Base-by-base conservation (phyloP, 2,329 filamentous ascomycete genomes). In the Lecanoromycetidae sp. region DNA sequence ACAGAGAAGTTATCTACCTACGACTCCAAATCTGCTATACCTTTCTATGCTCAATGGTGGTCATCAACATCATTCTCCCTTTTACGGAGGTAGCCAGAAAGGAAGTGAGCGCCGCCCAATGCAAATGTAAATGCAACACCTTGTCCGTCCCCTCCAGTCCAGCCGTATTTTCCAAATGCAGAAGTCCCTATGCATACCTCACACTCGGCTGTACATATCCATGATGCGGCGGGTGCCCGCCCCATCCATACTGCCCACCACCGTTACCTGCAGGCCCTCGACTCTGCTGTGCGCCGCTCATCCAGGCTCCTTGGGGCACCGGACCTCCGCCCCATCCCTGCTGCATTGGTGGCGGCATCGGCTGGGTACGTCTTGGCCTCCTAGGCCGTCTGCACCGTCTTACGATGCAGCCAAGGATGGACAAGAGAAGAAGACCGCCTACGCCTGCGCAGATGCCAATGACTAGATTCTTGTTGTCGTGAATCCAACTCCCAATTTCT, bases 391-490 rank as follows among this genome's bases (percentile, higher is more conserved):
- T 67, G 56, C 71, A 78, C 36, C 74, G 74, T 56, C 71, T 72
- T 50, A 72, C 66, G 57, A 80, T 72, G 65, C 87, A 94, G 59
- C 74, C 74, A 9, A 81, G 55, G 42, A 95, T 67, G 27, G 74
- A 71, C 37, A 94, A 61, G 15, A 93, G 59, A 5, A 94, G 57
- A 5, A 95, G 69, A 5, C 75, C 77, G 39, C 87, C 90, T 13
- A 94, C 70, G 9, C 79, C 82, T 38, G 71, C 70, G 4, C 75
- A 77, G 9, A 96, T 69, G 20, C 84, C 87, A 54, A 96, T 94
- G 54, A 93, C 82, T 52, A 96, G 76, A 44, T 76, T 68, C 64
- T 84, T 84, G 68, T 96, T 80, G 54, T 80, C 66, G 22, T 76
- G 67, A 62, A 96, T 80, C 83, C 87, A 95, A 51, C 73, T 74